Evolutionary conservation across 495 filamentous ascomycete species (phyloP).

Genomic region (Hyaloscypha variabilis): DNA sequence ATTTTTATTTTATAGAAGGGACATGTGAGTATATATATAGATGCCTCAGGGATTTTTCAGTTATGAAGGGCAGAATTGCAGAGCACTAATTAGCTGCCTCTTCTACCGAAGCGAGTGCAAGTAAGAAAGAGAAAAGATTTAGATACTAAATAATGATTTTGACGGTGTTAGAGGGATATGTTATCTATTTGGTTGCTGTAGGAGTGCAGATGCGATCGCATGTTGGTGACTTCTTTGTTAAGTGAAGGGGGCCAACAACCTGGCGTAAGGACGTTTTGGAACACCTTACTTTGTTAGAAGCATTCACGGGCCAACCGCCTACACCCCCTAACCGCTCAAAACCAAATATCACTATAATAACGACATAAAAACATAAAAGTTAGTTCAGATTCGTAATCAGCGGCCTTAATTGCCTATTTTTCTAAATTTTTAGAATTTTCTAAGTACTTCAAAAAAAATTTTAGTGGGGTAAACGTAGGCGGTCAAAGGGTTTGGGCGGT

Average conservation of each 20-base stretch:
- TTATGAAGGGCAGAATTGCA: not conserved
- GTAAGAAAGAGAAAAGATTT: slow-evolving; percentile 1
- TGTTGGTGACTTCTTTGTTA: not conserved
- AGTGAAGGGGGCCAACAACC: not conserved
- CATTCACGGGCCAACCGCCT: too few species aligned
- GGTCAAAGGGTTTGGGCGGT: too few species aligned
- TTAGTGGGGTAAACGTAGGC: too few species aligned
- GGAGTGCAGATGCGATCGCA: not conserved
- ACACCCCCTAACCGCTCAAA: too few species aligned
- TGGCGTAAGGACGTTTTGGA: not conserved
- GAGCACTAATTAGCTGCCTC: not conserved
- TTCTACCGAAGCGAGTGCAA: not conserved
- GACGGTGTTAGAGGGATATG: not conserved
- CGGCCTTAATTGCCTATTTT: too few species aligned
- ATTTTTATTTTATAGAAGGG: not conserved
- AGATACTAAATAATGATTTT: not conserved
- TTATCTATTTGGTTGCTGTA: not conserved
- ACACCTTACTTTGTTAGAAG: not conserved
- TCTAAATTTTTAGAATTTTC: too few species aligned
- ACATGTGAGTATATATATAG: not conserved
- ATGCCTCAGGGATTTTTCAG: not conserved
- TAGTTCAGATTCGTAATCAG: too few species aligned
- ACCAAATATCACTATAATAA: too few species aligned
- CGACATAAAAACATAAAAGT: too few species aligned
- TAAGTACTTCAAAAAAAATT: too few species aligned